Evolutionary conservation across 2,329 filamentous ascomycete genomes (phyloP).

Genomic region (Ascocoryne sarcoides): DNA sequence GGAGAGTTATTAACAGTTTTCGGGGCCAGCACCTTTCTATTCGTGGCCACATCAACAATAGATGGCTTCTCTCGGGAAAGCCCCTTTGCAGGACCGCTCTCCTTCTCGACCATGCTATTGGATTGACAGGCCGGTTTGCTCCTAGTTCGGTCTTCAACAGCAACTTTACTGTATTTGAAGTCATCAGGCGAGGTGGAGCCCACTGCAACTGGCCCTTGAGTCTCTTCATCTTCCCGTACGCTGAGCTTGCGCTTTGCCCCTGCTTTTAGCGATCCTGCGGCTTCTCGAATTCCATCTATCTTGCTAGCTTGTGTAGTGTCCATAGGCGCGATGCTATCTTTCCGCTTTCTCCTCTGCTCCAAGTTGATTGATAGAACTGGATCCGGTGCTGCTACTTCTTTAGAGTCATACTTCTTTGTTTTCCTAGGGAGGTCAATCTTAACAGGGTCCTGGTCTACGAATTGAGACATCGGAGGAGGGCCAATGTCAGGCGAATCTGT

Average conservation of each 20-base stretch:
- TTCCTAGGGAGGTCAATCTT: slow-evolving; percentile 42
- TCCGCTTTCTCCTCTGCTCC: slow-evolving; percentile 28
- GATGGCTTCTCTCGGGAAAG: slow-evolving; percentile 17
- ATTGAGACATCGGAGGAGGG: slow-evolving; percentile 50
- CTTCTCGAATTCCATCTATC: slow-evolving; percentile 12
- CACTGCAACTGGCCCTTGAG: slow-evolving; percentile 27
- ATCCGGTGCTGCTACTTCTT: slow-evolving; percentile 16
- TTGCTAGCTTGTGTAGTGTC: slow-evolving; percentile 13
- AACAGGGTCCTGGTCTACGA: slow-evolving; percentile 46
- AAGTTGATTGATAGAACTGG: slow-evolving; percentile 25
- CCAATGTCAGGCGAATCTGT: slow-evolving; percentile 62
- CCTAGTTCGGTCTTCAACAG: slow-evolving; percentile 24
- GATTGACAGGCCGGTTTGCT: slow-evolving; percentile 6
- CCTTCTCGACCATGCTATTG: slow-evolving; percentile 13
- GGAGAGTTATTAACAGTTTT: slow-evolving; percentile 52
- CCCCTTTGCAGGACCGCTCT: slow-evolving; percentile 20
- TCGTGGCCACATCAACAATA: no score
- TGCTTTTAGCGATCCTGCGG: slow-evolving; percentile 32
- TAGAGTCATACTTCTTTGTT: slow-evolving; percentile 8
- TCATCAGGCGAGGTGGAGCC: slow-evolving; percentile 20
- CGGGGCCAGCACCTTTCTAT: slow-evolving; percentile 28
- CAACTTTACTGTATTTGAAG: slow-evolving; percentile 20
- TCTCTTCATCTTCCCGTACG: slow-evolving; percentile 44
- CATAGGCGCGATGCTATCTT: slow-evolving; percentile 19
- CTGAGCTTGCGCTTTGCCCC: slow-evolving; percentile 51